phyloP scores from a whole-genome alignment of 805 yeast genomes.

The Wickerhamiella lipophila region DNA sequence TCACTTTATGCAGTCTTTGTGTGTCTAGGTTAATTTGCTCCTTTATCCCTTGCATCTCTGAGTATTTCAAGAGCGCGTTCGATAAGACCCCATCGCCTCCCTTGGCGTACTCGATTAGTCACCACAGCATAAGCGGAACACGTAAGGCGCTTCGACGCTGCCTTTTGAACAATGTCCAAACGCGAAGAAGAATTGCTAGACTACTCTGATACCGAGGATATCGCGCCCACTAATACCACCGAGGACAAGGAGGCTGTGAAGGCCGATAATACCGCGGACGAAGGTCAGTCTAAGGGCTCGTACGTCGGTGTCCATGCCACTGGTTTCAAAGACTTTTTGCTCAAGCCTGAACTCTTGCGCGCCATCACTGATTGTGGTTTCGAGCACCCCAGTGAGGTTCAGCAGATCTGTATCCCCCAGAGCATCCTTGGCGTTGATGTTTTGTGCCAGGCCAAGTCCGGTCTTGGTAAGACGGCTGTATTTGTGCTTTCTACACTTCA shows the following conservation, averaged over 20 bases:
- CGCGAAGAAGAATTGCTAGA: constrained; percentile 98
- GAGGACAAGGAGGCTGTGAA: constrained; percentile 9
- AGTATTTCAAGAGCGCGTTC: too few species aligned
- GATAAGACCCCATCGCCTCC: too few species aligned
- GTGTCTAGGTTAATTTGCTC: neutral
- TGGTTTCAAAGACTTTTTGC: constrained; percentile 92
- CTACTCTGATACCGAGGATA: constrained; percentile 96
- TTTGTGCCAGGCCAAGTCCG: constrained; percentile 97
- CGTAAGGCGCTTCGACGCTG: constrained; percentile 3
- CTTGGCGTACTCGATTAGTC: neutral
- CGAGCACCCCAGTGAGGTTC: constrained; percentile 99
- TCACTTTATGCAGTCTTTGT: neutral
- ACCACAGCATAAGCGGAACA: neutral
- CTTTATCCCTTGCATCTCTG: neutral
- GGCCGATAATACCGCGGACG: constrained; percentile 34
- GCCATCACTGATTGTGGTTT: constrained; percentile 99
- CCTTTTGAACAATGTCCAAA: constrained; percentile 19
- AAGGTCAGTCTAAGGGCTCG: constrained; percentile 68
- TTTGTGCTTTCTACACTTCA: constrained; percentile 91
- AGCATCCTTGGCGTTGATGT: constrained; percentile 96
- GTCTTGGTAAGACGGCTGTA: constrained; percentile 98
- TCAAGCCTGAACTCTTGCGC: constrained; percentile 92
- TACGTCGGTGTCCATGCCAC: constrained; percentile 97
- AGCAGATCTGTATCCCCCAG: constrained; percentile 96
- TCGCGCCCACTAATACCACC: constrained; percentile 32